These are phyloP conservation scores for Paramecium caudatum DNA, from an alignment of 73 alveolate species.

Conservation along the genomic window DNA sequence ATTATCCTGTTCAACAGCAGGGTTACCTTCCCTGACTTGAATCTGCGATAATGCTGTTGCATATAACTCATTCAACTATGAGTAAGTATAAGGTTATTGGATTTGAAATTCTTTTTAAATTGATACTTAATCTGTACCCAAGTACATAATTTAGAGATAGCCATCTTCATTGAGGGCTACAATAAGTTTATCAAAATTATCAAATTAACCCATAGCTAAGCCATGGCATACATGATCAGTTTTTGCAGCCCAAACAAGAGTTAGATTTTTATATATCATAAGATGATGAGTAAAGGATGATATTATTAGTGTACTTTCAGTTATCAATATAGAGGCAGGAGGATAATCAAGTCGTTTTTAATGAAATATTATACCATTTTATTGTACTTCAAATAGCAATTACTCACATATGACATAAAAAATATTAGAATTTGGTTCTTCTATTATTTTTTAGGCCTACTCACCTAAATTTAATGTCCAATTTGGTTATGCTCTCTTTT, in stretches of 20 bases:
- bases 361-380: conserved; percentile 47
- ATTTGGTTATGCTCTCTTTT: conserved; percentile 72
- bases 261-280: conserved; percentile 71
- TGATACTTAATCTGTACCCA: conserved; percentile 69
- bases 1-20: background rate
- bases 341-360: conserved; percentile 74
- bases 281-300: conserved; percentile 75
- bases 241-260: conserved; percentile 76
- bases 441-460: conserved; percentile 55
- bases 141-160: conserved; percentile 34
- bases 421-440: background rate
- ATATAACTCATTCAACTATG: conserved; percentile 21
- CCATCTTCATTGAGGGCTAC: conserved; percentile 76
- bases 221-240: conserved; percentile 78
- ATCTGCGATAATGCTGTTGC: background rate
- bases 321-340: conserved; percentile 70
- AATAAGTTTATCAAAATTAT: background rate
- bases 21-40: background rate
- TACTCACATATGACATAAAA: conserved; percentile 63
- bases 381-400: conserved; percentile 26
- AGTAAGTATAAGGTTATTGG: background rate
- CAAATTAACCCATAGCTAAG: conserved; percentile 49
- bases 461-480: conserved; percentile 76
- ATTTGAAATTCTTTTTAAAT: conserved; percentile 1
- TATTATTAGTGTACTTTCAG: conserved; percentile 56